Conservation (phyloP, 306 rosid species). For the Malus asiatica region DNA sequence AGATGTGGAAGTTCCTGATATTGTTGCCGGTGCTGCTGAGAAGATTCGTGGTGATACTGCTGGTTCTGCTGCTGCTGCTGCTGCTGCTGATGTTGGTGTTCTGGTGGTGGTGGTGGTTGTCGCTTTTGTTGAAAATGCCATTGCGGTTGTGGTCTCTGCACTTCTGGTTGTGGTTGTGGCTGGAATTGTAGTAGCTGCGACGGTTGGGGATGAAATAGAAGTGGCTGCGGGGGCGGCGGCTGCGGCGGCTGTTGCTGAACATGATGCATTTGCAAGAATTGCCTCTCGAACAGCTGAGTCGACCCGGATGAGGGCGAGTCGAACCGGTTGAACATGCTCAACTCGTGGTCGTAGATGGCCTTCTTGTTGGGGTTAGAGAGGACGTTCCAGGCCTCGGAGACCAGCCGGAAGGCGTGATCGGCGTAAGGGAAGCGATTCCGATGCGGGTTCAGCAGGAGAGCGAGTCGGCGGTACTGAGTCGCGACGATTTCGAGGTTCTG, state of each 20-base stretch:
- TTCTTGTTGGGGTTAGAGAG: conserved; percentile 58
- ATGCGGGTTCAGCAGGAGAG: conserved; percentile 56
- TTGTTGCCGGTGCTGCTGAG: background rate
- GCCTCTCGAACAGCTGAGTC: conserved; percentile 17
- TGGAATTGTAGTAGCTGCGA: background rate
- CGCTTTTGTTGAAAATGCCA: background rate
- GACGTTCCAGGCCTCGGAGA: conserved; percentile 75
- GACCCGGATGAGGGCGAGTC: conserved; percentile 22
- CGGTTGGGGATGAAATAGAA: conserved; percentile 5
- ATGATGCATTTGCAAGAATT: conserved; percentile 15
- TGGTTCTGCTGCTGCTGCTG: background rate
- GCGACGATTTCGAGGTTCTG: conserved; percentile 66
- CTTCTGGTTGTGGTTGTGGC: background rate
- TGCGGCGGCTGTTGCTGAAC: conserved; percentile 1
- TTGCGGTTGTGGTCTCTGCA: background rate
- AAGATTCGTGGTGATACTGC: background rate
- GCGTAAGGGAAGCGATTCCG: conserved; percentile 51
- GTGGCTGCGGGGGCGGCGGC: background rate
- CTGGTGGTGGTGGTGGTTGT: background rate
- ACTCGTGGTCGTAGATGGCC: conserved; percentile 51
- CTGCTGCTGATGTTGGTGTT: background rate
- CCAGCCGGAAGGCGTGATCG: conserved; percentile 57
- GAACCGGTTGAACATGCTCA: conserved; percentile 30
- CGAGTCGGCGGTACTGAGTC: conserved; percentile 65
- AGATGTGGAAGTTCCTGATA: background rate